Evolutionary conservation across 352 stramenopile genomes (phyloP).

Genomic region (Lagenidium giganteum): DNA sequence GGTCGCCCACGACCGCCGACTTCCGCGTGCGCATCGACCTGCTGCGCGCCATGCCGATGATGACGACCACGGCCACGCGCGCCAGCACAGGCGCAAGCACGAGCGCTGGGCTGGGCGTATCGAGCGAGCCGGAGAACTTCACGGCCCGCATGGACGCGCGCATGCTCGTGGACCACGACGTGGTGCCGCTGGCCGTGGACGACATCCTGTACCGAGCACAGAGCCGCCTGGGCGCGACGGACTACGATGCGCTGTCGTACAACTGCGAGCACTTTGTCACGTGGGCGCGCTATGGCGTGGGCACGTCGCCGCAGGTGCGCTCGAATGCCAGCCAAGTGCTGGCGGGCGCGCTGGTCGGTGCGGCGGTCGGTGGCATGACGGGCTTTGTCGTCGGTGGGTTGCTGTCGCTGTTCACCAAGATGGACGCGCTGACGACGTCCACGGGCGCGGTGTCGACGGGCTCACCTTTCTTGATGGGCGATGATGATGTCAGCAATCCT

Average conservation of each 20-base stretch:
- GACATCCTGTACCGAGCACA: conserved; percentile 42
- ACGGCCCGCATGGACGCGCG: conserved; percentile 40
- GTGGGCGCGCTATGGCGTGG: conserved; percentile 55
- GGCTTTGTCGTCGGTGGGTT: conserved; percentile 52
- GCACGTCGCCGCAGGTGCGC: conserved; percentile 46
- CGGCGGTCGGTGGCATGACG: conserved; percentile 46
- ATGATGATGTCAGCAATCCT: too few species aligned
- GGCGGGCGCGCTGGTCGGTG: conserved; percentile 54
- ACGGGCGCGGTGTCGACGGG: conserved; percentile 11
- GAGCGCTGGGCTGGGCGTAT: not conserved
- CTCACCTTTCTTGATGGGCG: too few species aligned
- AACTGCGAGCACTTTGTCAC: conserved; percentile 83
- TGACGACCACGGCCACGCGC: not conserved
- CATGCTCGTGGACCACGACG: conserved; percentile 36
- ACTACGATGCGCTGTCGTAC: conserved; percentile 46
- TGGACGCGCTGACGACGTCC: conserved; percentile 46
- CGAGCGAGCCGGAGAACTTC: conserved; percentile 24
- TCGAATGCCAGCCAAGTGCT: conserved; percentile 57
- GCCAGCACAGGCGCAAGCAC: conserved; percentile 8
- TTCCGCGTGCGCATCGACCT: conserved; percentile 66
- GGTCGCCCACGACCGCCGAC: conserved; percentile 31
- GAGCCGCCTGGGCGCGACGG: conserved; percentile 38
- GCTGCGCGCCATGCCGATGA: conserved; percentile 32
- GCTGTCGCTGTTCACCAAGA: conserved; percentile 58
- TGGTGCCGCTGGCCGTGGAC: conserved; percentile 31